Evolutionary conservation across 345 rosid species (phyloP), one percentile per base, ranked within the genome.

Genomic region (Eucalyptus virginea): DNA sequence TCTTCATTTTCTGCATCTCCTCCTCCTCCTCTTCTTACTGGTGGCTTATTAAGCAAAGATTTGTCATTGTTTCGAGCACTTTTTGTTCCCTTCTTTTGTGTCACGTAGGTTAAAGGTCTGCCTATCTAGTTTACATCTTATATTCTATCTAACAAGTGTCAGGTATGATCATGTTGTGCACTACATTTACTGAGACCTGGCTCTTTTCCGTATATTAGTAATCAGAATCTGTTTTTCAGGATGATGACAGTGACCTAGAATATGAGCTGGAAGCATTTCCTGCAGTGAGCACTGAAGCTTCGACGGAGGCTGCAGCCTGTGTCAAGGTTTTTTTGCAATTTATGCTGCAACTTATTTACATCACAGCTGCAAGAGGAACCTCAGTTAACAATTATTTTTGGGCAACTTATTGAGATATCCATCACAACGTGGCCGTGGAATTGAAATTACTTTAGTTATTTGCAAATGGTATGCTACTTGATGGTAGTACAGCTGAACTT

Each of bases 221-320:
- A 77, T 77, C 28, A 21, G 16, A 21, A 77, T 77, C 85, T 87
- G 54, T 88, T 83, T 85, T 92, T 89, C 94, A 98, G 99, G 98
- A 97, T 90, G 98, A 96, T 90, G 98, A 97, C 51, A 97, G 99
- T 93, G 99, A 97, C 92, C 89, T 96, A 81, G 99, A 98, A 81
- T 96, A 89, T 86, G 99, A 98, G 89, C 88, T 98, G 96, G 99
- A 97, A 93, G 94, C 98, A 87, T 94, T 88, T 87, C 99, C 99
- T 89, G 91, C 92, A 60, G 95, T 93, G 87, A 91, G 93, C 54
- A 89, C 86, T 89, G 99, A 97, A 92, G 94, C 95, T 81, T 91
- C 95, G 21, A n/a, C 93, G 18, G 99, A 97, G 92, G 99, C 97
- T 91, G 94, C 96, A 87, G 99, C 99, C 12, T 94, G 96, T 90